Conservation (phyloP, 1,284 basidiomycete genomes). For the Cronartium quercuum region DNA sequence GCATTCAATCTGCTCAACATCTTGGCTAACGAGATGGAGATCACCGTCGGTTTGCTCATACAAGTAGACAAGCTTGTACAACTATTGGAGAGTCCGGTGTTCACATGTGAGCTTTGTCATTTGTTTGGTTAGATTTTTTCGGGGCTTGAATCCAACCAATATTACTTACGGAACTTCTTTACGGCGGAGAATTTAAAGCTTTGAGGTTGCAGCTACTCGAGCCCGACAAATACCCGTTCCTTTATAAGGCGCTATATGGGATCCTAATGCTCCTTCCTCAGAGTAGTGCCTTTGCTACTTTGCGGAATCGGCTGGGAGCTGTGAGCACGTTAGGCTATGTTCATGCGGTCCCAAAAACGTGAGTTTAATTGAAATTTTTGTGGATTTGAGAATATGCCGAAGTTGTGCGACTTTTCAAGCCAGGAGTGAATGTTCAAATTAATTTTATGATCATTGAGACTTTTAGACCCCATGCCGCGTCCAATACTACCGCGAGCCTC, state of each 20-base stretch:
- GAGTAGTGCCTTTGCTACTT: conserved; percentile 88
- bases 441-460: too few relatives aligned
- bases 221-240: conserved; percentile 88
- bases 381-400: neutral
- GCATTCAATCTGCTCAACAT: conserved; percentile 94
- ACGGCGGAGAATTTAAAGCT: conserved; percentile 55
- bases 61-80: conserved; percentile 98
- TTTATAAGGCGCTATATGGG: conserved; percentile 97
- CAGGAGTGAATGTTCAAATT: neutral
- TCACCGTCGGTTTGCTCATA: conserved; percentile 87
- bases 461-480: neutral
- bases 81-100: conserved; percentile 94
- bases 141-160: too few relatives aligned
- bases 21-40: conserved; percentile 88
- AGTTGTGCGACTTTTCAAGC: neutral
- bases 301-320: conserved; percentile 86
- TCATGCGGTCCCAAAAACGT: conserved; percentile 77
- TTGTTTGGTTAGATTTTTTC: neutral
- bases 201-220: conserved; percentile 94
- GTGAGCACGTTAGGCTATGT: conserved; percentile 91
- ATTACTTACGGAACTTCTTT: neutral
- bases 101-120: conserved; percentile 67
- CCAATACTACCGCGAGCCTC: neutral
- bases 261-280: conserved; percentile 96
- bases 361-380: conserved; percentile 43